phyloP scores from a whole-genome alignment of 2,329 filamentous ascomycete genomes.

The Penicillium sp. region DNA sequence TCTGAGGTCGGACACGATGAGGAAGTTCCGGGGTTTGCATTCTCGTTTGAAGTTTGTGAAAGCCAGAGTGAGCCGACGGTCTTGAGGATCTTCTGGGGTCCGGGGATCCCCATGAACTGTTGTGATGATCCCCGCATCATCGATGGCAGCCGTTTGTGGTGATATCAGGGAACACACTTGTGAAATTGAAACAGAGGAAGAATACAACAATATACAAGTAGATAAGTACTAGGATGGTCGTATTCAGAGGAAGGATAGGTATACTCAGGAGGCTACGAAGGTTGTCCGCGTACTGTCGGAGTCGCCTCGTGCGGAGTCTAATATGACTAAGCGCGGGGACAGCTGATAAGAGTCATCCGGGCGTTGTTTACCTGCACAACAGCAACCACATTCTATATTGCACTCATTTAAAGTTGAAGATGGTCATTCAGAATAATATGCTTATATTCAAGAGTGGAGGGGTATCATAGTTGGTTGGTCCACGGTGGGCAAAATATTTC shows the following conservation, averaged over 20 bases:
- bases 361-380: neutral
- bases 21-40: conserved; percentile 7
- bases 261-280: neutral
- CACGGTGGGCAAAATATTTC: neutral
- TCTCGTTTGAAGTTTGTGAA: conserved; percentile 19
- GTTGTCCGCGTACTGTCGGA: neutral
- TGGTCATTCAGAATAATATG: neutral
- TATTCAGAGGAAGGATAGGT: neutral
- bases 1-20: conserved; percentile 38
- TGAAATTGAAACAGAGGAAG: neutral
- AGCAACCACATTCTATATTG: neutral
- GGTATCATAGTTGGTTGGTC: conserved; percentile 17
- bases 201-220: neutral
- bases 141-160: neutral
- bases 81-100: conserved; percentile 39
- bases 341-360: neutral
- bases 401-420: neutral
- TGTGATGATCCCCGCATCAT: conserved; percentile 24
- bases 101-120: conserved; percentile 30
- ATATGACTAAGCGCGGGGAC: conserved; percentile 10
- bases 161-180: neutral
- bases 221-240: neutral
- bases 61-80: conserved; percentile 34
- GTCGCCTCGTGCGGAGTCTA: conserved; percentile 7
- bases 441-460: conserved; percentile 14